Evolutionary conservation across 2,329 filamentous ascomycete species (phyloP), one percentile per base, ranked within the genome.

Genomic region (Niveomyces coronatus): DNA sequence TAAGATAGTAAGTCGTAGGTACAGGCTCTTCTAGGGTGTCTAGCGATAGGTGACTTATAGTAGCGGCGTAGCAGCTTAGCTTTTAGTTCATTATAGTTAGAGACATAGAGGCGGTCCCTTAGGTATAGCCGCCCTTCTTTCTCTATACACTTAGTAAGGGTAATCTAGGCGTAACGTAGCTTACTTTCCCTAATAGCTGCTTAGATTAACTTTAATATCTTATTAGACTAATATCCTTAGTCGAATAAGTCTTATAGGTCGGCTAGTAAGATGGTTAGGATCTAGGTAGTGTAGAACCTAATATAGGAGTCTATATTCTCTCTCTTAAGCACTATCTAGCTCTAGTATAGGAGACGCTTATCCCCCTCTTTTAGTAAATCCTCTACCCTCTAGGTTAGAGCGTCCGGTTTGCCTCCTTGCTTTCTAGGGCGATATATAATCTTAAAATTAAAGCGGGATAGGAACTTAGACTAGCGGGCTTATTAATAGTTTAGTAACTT

Each of bases 1-100:
- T 28, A 18, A 28, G n/a, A 36, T 11, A 28, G 11, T 4, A 36
- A 14, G n/a, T 22, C 11, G 26, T 34, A 23, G 26, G 32, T 37
- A 32, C 26, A 37, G 13, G 10, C 19, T 31, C 30, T 31, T 26
- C 13, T 35, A 35, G 24, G 36, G 29, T 37, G 14, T 29, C 16
- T 23, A 35, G 27, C 26, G n/a, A 17, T 39, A 9, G 31, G 11
- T 30, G 9, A 27, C 22, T 35, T 37, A 17, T 36, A 29, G 33
- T 24, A 24, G 23, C 23, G 23, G 8, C 13, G 23, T 13, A 24
- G 23, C 13, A 24, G 23, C 13, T 24, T 13, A 8, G 23, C 23
- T 13, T 24, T 24, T 24, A 24, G 13, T 24, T 24, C 23, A 13
- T 24, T 13, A 13, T 13, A 24, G 23, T 24, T 13, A 8, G 13